A percentile compares a stretch with the other conserved stretches of the same genome.
Evolutionary conservation across 208 protist species (phyloP).

Genomic region (Crithidia sp.): DNA sequence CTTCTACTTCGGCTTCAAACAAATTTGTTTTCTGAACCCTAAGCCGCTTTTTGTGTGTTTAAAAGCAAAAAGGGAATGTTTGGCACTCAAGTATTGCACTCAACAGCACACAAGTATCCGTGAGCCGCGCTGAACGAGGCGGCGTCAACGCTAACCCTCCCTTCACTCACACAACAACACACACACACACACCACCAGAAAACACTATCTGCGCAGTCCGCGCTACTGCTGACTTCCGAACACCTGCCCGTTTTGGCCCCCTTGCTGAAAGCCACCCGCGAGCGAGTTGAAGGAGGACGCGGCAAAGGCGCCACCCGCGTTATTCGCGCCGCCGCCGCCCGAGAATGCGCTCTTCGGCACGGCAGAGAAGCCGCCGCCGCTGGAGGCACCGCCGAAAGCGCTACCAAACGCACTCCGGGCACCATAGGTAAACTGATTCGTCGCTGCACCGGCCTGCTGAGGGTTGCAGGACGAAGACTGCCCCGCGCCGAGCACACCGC

Average conservation of each 20-base stretch:
- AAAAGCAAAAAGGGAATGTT: too few species aligned
- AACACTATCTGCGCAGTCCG: too few species aligned
- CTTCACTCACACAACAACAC: too few species aligned
- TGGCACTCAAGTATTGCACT: too few species aligned
- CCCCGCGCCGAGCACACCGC: not conserved
- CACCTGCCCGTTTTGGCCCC: not conserved
- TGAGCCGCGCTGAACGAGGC: too few species aligned
- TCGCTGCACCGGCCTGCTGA: not conserved
- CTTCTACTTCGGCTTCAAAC: too few species aligned
- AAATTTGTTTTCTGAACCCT: too few species aligned
- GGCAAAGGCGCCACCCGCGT: slow-evolving; percentile 26
- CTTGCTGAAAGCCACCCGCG: slow-evolving; percentile 21
- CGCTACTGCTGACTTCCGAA: not conserved
- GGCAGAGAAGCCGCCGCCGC: slow-evolving; percentile 19
- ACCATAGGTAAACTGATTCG: not conserved
- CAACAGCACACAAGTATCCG: too few species aligned
- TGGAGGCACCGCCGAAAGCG: slow-evolving; percentile 26
- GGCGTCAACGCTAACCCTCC: too few species aligned
- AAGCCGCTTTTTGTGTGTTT: too few species aligned
- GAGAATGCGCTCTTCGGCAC: slow-evolving; percentile 36
- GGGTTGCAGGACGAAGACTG: not conserved
- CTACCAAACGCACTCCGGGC: slow-evolving; percentile 23
- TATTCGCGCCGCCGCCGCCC: slow-evolving; percentile 8
- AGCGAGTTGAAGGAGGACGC: slow-evolving; percentile 34
- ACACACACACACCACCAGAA: too few species aligned